Percentiles rank a stretch among this genome's conserved stretches.
These are phyloP conservation scores for Rhizoclosmatium globosum DNA, from an alignment of 192 early-diverging fungal species.

Conservation along the genomic window DNA sequence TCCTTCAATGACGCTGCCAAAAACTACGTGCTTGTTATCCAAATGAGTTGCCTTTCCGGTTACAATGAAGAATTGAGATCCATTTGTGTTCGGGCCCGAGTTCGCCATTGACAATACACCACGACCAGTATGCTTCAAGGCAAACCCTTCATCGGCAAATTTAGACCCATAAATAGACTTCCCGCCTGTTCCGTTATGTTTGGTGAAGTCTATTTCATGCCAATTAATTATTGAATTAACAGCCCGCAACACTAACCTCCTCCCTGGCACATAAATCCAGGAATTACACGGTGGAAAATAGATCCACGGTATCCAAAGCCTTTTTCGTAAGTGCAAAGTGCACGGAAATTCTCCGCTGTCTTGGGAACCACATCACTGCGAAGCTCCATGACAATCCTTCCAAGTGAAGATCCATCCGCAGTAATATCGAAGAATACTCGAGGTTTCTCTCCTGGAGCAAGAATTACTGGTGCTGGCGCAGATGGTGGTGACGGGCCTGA, in stretches of 20 bases:
- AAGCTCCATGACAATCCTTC: slow-evolving; percentile 65
- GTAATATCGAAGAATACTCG: slow-evolving; percentile 77
- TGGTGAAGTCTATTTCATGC: slow-evolving; percentile 73
- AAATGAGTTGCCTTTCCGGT: slow-evolving; percentile 83
- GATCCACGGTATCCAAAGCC: slow-evolving; percentile 72
- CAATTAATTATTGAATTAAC: not conserved
- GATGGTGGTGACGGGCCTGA: not conserved
- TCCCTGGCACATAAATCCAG: slow-evolving; percentile 93
- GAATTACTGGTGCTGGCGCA: not conserved
- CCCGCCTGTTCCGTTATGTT: slow-evolving; percentile 83
- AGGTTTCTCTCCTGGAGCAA: slow-evolving; percentile 10
- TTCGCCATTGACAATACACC: slow-evolving; percentile 61
- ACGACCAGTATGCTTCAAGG: slow-evolving; percentile 64
- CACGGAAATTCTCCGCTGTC: too few species aligned
- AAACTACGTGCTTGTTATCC: slow-evolving; percentile 60
- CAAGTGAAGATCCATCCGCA: slow-evolving; percentile 56
- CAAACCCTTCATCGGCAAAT: slow-evolving; percentile 90
- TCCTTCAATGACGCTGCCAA: slow-evolving; percentile 56
- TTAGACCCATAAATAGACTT: slow-evolving; percentile 79
- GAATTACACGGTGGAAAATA: slow-evolving; percentile 82
- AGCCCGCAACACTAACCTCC: slow-evolving; percentile 60
- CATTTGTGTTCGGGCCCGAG: slow-evolving; percentile 56
- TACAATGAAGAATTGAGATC: slow-evolving; percentile 81
- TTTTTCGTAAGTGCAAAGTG: too few species aligned
- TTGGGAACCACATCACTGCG: too few species aligned